phyloP scores from a whole-genome alignment of 331 rosid species.

The Cydonia oblonga region DNA sequence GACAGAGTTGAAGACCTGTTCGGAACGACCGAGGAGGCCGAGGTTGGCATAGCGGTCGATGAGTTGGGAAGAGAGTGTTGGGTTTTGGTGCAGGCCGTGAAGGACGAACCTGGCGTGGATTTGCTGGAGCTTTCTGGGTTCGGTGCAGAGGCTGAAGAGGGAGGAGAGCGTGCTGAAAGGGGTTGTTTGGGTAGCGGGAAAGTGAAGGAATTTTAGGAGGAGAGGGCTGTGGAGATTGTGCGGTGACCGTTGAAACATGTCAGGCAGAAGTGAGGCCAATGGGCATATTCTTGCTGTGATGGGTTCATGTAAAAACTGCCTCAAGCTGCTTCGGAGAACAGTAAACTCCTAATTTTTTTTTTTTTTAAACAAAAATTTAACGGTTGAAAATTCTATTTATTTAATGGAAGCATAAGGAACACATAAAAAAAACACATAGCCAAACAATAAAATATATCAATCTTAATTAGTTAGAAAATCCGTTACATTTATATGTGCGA shows the following conservation, averaged over 20 bases:
- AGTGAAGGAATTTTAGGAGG: slow-evolving; percentile 15
- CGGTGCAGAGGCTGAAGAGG: slow-evolving; percentile 45
- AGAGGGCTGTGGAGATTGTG: background rate
- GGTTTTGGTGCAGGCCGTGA: slow-evolving; percentile 58
- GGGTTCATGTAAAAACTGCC: background rate
- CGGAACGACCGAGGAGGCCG: slow-evolving; percentile 31
- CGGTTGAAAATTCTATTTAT: background rate
- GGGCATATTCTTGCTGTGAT: background rate
- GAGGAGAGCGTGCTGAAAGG: slow-evolving; percentile 30
- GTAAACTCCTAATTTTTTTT: no score
- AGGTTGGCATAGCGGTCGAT: slow-evolving; percentile 45
- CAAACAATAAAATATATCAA: no score
- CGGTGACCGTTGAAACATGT: slow-evolving; percentile 27
- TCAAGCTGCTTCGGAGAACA: no score
- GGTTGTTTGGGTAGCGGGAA: slow-evolving; percentile 34
- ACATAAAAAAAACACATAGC: background rate
- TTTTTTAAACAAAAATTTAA: slow-evolving; percentile 10
- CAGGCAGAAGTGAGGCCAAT: background rate
- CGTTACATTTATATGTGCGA: rapidly evolving
- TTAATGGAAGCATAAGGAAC: background rate
- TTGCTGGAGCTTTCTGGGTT: slow-evolving; percentile 47
- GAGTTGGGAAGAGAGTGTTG: slow-evolving; percentile 46
- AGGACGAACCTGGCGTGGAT: slow-evolving; percentile 64
- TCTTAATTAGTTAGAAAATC: no score
- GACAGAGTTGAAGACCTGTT: slow-evolving; percentile 31